phyloP scores from a whole-genome alignment of 768 basidiomycete species.

The Neoboletus magnificus region DNA sequence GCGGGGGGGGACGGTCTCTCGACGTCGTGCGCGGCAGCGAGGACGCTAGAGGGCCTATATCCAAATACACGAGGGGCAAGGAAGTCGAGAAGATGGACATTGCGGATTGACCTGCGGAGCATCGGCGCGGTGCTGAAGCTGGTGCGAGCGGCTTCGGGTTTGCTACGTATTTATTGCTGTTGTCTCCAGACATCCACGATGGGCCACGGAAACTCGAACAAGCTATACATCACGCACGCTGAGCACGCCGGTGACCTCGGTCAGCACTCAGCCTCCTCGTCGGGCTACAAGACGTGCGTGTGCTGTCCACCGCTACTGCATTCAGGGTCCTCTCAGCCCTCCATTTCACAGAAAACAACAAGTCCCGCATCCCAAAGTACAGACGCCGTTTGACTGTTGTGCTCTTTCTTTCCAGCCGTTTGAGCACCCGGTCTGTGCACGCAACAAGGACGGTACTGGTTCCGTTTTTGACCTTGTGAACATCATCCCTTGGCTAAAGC shows the following conservation, averaged over 20 bases:
- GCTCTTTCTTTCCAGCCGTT: slow-evolving; percentile 90
- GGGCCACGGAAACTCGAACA: slow-evolving; percentile 85
- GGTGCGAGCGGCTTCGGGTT: background rate
- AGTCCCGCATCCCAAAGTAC: slow-evolving; percentile 58
- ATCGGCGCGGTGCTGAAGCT: slow-evolving; percentile 14
- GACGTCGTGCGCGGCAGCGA: slow-evolving; percentile 5
- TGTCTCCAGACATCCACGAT: slow-evolving; percentile 40
- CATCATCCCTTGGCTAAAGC: slow-evolving; percentile 95
- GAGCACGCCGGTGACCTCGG: slow-evolving; percentile 81
- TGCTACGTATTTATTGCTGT: background rate
- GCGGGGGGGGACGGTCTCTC: background rate
- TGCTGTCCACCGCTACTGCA: slow-evolving; percentile 2
- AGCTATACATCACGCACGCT: slow-evolving; percentile 85
- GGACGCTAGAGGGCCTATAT: slow-evolving; percentile 20
- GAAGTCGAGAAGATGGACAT: slow-evolving; percentile 38
- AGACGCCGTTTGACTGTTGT: slow-evolving; percentile 88
- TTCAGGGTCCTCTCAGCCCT: slow-evolving; percentile 4
- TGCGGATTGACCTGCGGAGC: slow-evolving; percentile 26
- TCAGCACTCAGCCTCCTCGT: slow-evolving; percentile 78
- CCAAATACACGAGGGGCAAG: slow-evolving; percentile 37
- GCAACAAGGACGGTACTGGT: slow-evolving; percentile 78
- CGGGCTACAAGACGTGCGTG: slow-evolving; percentile 65
- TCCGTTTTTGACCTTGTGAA: slow-evolving; percentile 86
- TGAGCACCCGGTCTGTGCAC: slow-evolving; percentile 80
- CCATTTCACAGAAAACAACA: slow-evolving; percentile 54